Conservation (phyloP, 2,329 filamentous ascomycete species). For the Thyridium curvatum region DNA sequence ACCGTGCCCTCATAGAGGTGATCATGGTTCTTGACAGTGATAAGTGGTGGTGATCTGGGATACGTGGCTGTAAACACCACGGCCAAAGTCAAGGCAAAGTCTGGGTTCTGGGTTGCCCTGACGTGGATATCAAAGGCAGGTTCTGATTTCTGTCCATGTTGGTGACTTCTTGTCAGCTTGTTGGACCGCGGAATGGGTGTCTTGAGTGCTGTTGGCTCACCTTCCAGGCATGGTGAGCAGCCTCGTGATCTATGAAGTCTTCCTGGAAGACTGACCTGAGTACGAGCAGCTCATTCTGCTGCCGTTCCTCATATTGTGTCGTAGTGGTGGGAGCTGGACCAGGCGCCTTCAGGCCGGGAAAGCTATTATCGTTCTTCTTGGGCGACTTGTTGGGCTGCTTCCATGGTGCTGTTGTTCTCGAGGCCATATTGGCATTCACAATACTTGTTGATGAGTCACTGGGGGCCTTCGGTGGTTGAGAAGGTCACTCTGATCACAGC, state of each 20-base stretch:
- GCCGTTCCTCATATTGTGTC: conserved; percentile 73
- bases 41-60: conserved; percentile 71
- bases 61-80: conserved; percentile 87
- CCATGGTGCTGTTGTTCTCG: conserved; percentile 39
- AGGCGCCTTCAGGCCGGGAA: conserved; percentile 38
- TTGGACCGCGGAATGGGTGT: conserved; percentile 2
- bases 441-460: conserved; percentile 2
- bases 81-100: conserved; percentile 64
- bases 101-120: conserved; percentile 65
- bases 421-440: conserved; percentile 38
- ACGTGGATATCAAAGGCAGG: conserved; percentile 77
- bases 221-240: conserved; percentile 76
- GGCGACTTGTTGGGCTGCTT: conserved; percentile 36
- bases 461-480: neutral
- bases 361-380: conserved; percentile 37
- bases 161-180: conserved; percentile 4
- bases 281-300: conserved; percentile 81
- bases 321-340: conserved; percentile 30
- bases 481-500: conserved; percentile 39
- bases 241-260: conserved; percentile 72
- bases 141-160: conserved; percentile 60
- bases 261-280: conserved; percentile 85
- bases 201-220: conserved; percentile 34
- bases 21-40: conserved; percentile 60
- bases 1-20: conserved; percentile 64